Percentiles rank a stretch among this genome's conserved stretches.
Conservation (phyloP, 768 basidiomycete genomes). For the Strobilomyces confusus region DNA sequence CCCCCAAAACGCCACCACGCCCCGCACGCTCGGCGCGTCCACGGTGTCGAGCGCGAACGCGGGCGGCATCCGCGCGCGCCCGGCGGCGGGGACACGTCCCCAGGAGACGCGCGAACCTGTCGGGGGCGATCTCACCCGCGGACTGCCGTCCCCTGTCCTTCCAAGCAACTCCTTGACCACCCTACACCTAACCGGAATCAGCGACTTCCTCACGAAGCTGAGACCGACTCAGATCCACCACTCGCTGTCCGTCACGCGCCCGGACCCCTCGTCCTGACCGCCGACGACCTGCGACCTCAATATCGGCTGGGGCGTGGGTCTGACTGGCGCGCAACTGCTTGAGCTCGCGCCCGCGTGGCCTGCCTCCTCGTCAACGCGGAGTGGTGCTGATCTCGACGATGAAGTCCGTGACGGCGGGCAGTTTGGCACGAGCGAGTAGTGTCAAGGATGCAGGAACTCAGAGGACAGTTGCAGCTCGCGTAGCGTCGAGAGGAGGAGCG, state of each 20-base stretch:
- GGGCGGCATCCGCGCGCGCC: background rate
- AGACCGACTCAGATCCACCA: no score
- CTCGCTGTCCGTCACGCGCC: no score
- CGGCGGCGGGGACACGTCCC: background rate
- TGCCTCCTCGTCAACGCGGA: no score
- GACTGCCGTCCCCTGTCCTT: slow-evolving; percentile 6
- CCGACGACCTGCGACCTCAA: no score
- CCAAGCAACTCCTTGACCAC: no score
- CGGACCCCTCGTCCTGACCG: no score
- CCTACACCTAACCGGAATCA: no score
- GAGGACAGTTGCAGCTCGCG: background rate
- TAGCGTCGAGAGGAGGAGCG: slow-evolving; percentile 1
- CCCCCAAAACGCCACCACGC: slow-evolving; percentile 4
- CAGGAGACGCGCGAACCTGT: slow-evolving; percentile 4
- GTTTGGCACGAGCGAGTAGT: background rate
- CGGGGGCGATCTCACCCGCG: slow-evolving; percentile 2
- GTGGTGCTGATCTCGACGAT: background rate
- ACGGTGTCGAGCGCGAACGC: background rate
- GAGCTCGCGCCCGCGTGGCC: no score
- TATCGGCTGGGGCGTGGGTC: no score
- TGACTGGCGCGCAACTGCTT: no score
- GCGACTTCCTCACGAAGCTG: no score
- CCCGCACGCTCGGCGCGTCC: background rate
- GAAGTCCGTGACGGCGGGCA: background rate
- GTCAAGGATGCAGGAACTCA: background rate